Evolutionary conservation across 257 asterid genomes (phyloP).

Genomic region (Cruciata laevipes): DNA sequence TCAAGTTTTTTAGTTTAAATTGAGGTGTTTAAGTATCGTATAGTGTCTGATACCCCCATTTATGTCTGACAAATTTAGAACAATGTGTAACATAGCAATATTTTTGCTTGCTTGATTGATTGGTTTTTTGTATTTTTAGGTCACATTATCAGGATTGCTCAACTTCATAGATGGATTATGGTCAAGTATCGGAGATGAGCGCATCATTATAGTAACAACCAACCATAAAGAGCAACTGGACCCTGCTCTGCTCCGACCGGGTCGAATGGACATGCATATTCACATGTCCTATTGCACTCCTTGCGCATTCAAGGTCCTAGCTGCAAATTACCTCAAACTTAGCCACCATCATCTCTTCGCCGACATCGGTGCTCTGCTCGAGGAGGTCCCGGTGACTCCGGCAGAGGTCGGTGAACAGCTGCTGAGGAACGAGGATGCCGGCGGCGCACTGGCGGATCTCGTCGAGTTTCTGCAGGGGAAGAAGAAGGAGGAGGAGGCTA

Average conservation of each 20-base stretch:
- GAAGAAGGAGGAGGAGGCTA: slow-evolving; percentile 17
- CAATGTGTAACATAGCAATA: no score
- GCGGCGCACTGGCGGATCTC: slow-evolving; percentile 19
- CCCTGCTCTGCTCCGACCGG: slow-evolving; percentile 35
- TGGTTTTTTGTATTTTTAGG: neutral
- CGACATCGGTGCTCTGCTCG: slow-evolving; percentile 16
- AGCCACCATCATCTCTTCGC: slow-evolving; percentile 10
- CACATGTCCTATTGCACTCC: slow-evolving; percentile 39
- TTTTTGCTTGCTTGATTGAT: no score
- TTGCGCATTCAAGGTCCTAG: slow-evolving; percentile 26
- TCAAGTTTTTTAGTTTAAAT: no score
- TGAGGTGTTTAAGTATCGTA: no score
- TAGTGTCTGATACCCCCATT: no score
- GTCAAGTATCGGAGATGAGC: slow-evolving; percentile 45
- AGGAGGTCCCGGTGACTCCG: slow-evolving; percentile 27
- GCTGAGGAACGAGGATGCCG: slow-evolving; percentile 26
- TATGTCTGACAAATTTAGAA: no score
- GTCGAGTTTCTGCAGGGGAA: slow-evolving; percentile 19
- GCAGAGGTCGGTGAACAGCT: slow-evolving; percentile 39
- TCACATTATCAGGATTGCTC: slow-evolving; percentile 38
- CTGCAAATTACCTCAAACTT: slow-evolving; percentile 24
- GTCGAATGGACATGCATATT: slow-evolving; percentile 40
- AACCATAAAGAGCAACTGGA: slow-evolving; percentile 32
- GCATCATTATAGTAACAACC: slow-evolving; percentile 36
- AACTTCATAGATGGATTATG: slow-evolving; percentile 46